Evolutionary conservation across 2,329 filamentous ascomycete genomes (phyloP), one percentile per base, ranked within the genome.

Genomic region (Arthrobotrys conoides): DNA sequence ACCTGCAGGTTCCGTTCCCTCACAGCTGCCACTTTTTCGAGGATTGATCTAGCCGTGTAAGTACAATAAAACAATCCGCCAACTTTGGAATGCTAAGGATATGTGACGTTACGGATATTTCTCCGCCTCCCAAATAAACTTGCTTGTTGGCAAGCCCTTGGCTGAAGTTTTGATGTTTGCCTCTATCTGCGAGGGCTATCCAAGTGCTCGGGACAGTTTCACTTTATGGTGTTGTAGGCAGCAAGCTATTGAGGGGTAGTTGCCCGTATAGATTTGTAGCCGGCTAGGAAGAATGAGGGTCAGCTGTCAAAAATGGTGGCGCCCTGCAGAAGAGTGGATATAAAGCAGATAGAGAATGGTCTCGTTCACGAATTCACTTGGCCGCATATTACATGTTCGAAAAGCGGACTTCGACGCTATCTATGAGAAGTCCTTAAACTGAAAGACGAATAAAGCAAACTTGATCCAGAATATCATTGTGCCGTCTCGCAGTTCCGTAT

Each of bases 81-180:
- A 38, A 16, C 24, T 44, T 44, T 44, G 20, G 57, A 61, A 61
- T 61, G 18, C 14, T 8, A n/a, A 27, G 24, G 20, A 61, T 44
- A 61, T 61, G 57, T 61, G 57, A 44, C 36, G 14, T 61, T 61
- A 44, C 33, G 24, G 57, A 18, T 59, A 24, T 41, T 22, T 59
- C n/a, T 41, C 5, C 24, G 8, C 2, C 49, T 16, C 12, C 30
- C 49, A 1, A 22, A 16, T 10, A 10, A 16, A 27, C n/a, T 6
- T n/a, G 5, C 16, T 16, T 14, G 57, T 41, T 27, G 8, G 24
- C 30, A 20, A 46, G 38, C 5, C 12, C n/a, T 57, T 36, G 53
- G n/a, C 55, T 33, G 2, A n/a, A 8, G 36, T 44, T 61, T 33
- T 24, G n/a, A 33, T 41, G 33, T 41, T 61, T 61, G 33, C 33